Percentiles rank a stretch among this genome's conserved stretches.
These are phyloP conservation scores for Pyricularia grisea DNA, from an alignment of 2,329 filamentous ascomycete genomes.

Conservation along the genomic window DNA sequence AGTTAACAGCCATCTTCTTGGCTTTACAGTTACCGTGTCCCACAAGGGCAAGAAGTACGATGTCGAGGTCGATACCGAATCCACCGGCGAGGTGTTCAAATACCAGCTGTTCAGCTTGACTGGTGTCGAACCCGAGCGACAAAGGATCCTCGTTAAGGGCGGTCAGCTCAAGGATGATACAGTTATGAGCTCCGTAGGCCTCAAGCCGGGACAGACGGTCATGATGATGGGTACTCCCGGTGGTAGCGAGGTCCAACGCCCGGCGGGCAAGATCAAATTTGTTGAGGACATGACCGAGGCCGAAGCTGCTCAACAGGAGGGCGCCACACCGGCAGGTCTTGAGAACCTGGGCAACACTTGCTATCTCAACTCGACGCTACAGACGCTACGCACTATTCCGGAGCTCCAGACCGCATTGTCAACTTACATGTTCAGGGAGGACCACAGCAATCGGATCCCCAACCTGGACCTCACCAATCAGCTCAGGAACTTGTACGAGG, in stretches of 20 bases:
- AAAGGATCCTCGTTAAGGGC: conserved; percentile 92
- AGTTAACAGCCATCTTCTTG: not conserved
- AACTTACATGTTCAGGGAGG: conserved; percentile 46
- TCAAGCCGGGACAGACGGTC: conserved; percentile 78
- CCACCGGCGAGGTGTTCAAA: conserved; percentile 89
- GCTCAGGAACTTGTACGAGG: conserved; percentile 74
- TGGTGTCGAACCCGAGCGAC: conserved; percentile 88
- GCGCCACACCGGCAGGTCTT: conserved; percentile 79
- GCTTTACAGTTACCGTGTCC: conserved; percentile 69
- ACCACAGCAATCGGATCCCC: conserved; percentile 23
- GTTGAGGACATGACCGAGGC: conserved; percentile 97
- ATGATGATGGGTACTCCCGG: conserved; percentile 96
- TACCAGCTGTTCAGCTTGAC: conserved; percentile 92
- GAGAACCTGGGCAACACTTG: conserved; percentile 95
- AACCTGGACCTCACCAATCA: conserved; percentile 66
- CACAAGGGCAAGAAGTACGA: conserved; percentile 94
- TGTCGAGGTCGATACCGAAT: conserved; percentile 77
- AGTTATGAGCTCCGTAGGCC: conserved; percentile 69
- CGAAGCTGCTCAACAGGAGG: conserved; percentile 72
- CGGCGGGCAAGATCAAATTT: conserved; percentile 77
- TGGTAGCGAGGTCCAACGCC: conserved; percentile 52
- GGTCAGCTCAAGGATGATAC: conserved; percentile 94
- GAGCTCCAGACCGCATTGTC: conserved; percentile 76
- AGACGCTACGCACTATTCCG: conserved; percentile 78
- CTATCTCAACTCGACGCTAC: conserved; percentile 96